Evolutionary conservation across 2,329 filamentous ascomycete genomes (phyloP).

Genomic region (Xylaria sp.): DNA sequence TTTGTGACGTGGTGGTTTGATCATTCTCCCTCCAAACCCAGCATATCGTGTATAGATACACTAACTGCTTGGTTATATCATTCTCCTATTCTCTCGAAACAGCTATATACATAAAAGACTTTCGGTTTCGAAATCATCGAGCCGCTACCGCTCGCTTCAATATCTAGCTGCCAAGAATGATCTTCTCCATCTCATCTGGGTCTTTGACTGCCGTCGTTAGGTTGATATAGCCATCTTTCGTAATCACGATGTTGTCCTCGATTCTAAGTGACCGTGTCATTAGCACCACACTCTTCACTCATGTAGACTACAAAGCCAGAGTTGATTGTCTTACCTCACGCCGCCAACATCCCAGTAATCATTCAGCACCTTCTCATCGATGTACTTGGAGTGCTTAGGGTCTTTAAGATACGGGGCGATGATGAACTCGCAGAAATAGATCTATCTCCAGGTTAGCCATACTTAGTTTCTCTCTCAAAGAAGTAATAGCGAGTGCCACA

Average conservation of each 20-base stretch:
- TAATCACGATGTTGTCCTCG: conserved; percentile 77
- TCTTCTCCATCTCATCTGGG: conserved; percentile 63
- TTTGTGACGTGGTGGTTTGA: background rate
- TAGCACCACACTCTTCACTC: background rate
- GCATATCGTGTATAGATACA: too few relatives aligned
- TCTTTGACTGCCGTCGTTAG: conserved; percentile 75
- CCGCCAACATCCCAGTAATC: conserved; percentile 84
- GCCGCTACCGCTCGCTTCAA: background rate
- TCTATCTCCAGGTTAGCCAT: conserved; percentile 47
- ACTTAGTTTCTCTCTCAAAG: background rate
- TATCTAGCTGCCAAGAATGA: conserved; percentile 46
- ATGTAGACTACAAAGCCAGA: background rate
- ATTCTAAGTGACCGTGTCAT: conserved; percentile 47
- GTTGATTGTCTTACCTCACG: conserved; percentile 58
- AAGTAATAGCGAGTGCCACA: background rate
- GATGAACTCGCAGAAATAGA: conserved; percentile 92
- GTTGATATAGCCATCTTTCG: conserved; percentile 71
- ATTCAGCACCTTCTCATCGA: conserved; percentile 74
- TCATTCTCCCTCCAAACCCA: background rate
- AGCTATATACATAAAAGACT: background rate
- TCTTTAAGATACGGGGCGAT: conserved; percentile 80
- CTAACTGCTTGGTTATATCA: background rate
- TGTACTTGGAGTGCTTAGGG: conserved; percentile 74
- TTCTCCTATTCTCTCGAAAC: background rate
- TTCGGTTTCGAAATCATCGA: background rate